phyloP scores from a whole-genome alignment of 257 asterid species.

The Solanum virginianum region DNA sequence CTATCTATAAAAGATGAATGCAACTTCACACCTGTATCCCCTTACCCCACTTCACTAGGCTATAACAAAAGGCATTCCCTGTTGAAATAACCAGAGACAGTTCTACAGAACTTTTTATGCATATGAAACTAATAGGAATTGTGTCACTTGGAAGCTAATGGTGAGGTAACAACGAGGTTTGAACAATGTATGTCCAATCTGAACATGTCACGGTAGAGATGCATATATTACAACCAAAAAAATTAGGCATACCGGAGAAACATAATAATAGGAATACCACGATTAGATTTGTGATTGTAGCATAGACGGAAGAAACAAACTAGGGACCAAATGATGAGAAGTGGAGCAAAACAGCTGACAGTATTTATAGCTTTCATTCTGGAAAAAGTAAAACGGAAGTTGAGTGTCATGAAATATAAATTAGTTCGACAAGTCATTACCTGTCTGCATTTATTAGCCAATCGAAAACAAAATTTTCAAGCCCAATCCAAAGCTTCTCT shows the following conservation, averaged over 20 bases:
- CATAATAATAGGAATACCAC: background rate
- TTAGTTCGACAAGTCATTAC: conserved; percentile 17
- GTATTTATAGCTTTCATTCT: background rate
- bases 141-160: background rate
- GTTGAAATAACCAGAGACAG: background rate
- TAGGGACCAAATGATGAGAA: background rate
- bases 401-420: background rate
- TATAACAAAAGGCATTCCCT: background rate
- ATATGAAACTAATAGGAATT: background rate
- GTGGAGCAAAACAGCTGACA: background rate
- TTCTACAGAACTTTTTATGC: background rate
- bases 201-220: background rate
- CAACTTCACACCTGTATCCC: background rate
- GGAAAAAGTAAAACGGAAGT: background rate
- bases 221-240: background rate
- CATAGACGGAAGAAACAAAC: background rate
- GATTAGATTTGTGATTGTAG: background rate
- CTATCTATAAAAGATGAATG: background rate
- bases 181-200: background rate
- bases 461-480: conserved; percentile 94
- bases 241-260: background rate
- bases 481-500: conserved; percentile 98
- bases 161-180: background rate
- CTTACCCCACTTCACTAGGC: background rate
- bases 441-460: conserved; percentile 99